phyloP scores from a whole-genome alignment of 2,329 filamentous ascomycete species.

The Penicillium sp. region DNA sequence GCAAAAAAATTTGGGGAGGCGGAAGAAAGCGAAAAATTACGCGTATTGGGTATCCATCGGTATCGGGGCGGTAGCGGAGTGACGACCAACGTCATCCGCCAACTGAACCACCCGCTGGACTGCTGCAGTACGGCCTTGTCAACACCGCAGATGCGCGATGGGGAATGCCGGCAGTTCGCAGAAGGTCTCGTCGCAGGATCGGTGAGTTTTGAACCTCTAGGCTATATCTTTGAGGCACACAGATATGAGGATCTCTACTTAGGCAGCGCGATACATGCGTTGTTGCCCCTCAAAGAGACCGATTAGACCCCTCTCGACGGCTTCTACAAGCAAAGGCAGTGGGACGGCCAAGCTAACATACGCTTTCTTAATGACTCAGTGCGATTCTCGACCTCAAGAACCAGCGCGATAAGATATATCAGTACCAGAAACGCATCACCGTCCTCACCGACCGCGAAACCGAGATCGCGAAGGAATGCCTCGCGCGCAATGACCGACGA shows the following conservation, averaged over 20 bases:
- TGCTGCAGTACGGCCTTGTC: constrained; percentile 1
- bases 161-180: constrained; percentile 65
- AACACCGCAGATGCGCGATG: constrained; percentile 51
- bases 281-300: constrained; percentile 15
- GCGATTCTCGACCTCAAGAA: constrained; percentile 97
- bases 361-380: constrained; percentile 51
- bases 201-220: constrained; percentile 55
- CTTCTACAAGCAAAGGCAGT: not conserved
- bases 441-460: constrained; percentile 86
- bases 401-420: constrained; percentile 94
- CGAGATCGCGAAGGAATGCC: constrained; percentile 78
- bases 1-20: constrained; percentile 23
- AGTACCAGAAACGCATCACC: constrained; percentile 90
- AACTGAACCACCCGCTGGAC: not conserved
- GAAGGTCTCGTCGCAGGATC: constrained; percentile 79
- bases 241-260: not conserved
- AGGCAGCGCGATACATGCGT: not conserved
- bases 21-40: constrained; percentile 20
- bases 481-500: constrained; percentile 75
- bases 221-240: not conserved
- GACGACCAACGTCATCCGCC: constrained; percentile 22
- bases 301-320: not conserved
- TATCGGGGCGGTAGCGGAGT: constrained; percentile 8
- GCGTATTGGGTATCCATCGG: constrained; percentile 12
- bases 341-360: constrained; percentile 4